Conservation (phyloP, 805 yeast species). For the Suhomyces vadensis region DNA sequence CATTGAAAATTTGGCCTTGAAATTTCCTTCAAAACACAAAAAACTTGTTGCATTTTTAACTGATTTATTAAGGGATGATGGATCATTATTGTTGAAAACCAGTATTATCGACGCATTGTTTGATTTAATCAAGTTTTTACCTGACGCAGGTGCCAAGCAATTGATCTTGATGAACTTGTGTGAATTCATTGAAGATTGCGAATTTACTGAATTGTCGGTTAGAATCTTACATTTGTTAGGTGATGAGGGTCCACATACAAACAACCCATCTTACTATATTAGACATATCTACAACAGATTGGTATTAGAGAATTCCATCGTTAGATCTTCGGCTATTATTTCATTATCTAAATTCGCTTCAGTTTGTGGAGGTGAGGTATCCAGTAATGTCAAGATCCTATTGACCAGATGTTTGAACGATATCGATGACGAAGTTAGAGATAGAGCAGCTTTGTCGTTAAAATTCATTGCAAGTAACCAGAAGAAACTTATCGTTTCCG, state of each 20-base stretch:
- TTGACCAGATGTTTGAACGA: slow-evolving; percentile 84
- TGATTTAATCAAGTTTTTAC: slow-evolving; percentile 85
- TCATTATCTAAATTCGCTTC: slow-evolving; percentile 90
- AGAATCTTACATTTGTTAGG: slow-evolving; percentile 90
- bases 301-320: slow-evolving; percentile 91
- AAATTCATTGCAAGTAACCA: slow-evolving; percentile 50
- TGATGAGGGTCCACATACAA: slow-evolving; percentile 86
- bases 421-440: slow-evolving; percentile 95
- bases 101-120: slow-evolving; percentile 89
- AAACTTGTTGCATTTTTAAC: slow-evolving; percentile 79
- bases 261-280: slow-evolving; percentile 85
- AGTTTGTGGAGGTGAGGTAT: slow-evolving; percentile 65
- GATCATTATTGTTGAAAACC: slow-evolving; percentile 82
- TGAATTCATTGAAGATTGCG: slow-evolving; percentile 98
- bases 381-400: slow-evolving; percentile 69
- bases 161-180: slow-evolving; percentile 84
- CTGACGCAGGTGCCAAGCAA: slow-evolving; percentile 68
- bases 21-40: slow-evolving; percentile 89
- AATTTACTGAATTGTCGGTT: slow-evolving; percentile 90
- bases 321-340: slow-evolving; percentile 92
- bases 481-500: slow-evolving; percentile 59
- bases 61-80: slow-evolving; percentile 86
- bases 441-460: slow-evolving; percentile 87
- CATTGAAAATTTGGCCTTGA: slow-evolving; percentile 83
- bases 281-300: slow-evolving; percentile 97